These are phyloP conservation scores for Mallotus japonicus DNA, from an alignment of 441 rosid genomes.

Conservation along the genomic window DNA sequence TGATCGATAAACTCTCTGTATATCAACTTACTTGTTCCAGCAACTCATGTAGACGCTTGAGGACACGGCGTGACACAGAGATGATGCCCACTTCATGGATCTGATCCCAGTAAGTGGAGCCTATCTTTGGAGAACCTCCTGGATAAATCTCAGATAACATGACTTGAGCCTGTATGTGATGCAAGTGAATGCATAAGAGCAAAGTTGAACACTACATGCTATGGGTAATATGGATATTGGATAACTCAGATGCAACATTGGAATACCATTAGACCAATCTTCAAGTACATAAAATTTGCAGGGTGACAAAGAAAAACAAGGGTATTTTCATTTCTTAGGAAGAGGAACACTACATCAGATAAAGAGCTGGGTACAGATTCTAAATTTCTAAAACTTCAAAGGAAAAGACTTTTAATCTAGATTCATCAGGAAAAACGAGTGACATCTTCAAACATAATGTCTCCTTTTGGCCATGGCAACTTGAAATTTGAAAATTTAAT, in stretches of 20 bases:
- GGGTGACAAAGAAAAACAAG: not conserved
- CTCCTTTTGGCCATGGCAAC: not conserved
- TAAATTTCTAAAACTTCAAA: constrained; percentile 1
- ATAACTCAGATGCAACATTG: constrained; percentile 13
- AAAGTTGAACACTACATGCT: not conserved
- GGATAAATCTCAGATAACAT: constrained; percentile 97
- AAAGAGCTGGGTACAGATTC: not conserved
- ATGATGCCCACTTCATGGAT: constrained; percentile 82
- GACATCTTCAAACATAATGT: not conserved
- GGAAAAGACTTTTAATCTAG: not conserved
- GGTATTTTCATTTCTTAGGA: not conserved
- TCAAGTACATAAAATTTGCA: constrained; percentile 1
- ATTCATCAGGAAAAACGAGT: not conserved
- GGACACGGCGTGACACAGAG: constrained; percentile 74
- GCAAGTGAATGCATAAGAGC: constrained; percentile 1
- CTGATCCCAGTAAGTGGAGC: constrained; percentile 92
- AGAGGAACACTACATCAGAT: constrained; percentile 1
- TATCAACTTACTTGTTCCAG: constrained; percentile 68
- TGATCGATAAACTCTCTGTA: constrained; percentile 10
- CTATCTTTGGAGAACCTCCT: constrained; percentile 91
- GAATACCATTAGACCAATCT: not conserved
- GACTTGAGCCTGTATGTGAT: constrained; percentile 68
- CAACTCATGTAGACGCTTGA: constrained; percentile 76
- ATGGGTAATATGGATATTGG: not conserved
- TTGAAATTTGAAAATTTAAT: constrained; percentile 2